Conservation (phyloP, 257 asterid species). For the Rauvolfia tetraphylla region DNA sequence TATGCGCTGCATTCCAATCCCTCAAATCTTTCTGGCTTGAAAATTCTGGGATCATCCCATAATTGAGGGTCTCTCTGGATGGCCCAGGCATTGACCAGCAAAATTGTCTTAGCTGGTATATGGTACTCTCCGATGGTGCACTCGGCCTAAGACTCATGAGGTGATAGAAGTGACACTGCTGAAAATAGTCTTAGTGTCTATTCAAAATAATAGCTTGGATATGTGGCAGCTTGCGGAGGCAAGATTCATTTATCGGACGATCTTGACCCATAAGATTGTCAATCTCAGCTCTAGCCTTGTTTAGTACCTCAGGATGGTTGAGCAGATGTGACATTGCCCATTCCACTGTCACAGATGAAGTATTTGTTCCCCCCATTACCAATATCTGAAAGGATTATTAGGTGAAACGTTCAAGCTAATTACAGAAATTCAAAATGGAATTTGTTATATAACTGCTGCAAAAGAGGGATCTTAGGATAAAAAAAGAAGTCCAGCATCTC, state of each 20-base stretch:
- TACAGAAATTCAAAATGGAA: background rate
- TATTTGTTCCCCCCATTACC: slow-evolving; percentile 14
- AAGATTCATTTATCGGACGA: slow-evolving; percentile 23
- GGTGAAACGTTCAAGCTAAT: background rate
- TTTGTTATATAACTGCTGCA: too few species aligned
- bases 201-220: slow-evolving; percentile 15
- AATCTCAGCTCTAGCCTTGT: slow-evolving; percentile 15
- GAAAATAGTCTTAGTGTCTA: slow-evolving; percentile 21
- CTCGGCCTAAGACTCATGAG: slow-evolving; percentile 27
- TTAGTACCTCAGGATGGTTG: slow-evolving; percentile 23
- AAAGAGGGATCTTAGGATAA: too few species aligned
- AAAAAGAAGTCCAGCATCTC: background rate
- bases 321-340: slow-evolving; percentile 21
- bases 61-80: slow-evolving; percentile 21
- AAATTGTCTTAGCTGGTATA: slow-evolving; percentile 17
- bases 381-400: background rate
- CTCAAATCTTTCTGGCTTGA: slow-evolving; percentile 29
- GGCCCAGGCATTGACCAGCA: slow-evolving; percentile 26
- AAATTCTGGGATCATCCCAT: slow-evolving; percentile 20
- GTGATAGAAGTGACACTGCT: slow-evolving; percentile 7
- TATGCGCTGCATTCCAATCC: background rate
- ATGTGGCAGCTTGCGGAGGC: slow-evolving; percentile 15
- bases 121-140: slow-evolving; percentile 21
- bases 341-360: slow-evolving; percentile 18
- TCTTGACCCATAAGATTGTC: slow-evolving; percentile 8